Percentiles rank a stretch among this genome's conserved stretches.
These are phyloP conservation scores for Hysterium pulicare DNA, from an alignment of 2,329 filamentous ascomycete species.

Conservation along the genomic window DNA sequence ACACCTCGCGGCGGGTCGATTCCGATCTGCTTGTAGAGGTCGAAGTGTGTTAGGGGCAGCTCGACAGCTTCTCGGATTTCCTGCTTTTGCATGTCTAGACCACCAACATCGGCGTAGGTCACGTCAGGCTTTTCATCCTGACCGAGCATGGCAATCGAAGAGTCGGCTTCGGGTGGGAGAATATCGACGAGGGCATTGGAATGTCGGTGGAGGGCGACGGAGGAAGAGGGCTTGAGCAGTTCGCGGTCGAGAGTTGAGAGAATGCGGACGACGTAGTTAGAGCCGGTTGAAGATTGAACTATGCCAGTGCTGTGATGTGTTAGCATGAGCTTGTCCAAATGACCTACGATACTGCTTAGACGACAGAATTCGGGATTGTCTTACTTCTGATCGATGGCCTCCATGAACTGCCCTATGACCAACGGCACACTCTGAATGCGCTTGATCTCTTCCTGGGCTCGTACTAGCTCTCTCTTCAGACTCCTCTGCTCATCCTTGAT, in stretches of 20 bases:
- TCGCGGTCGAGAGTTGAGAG: conserved; percentile 97
- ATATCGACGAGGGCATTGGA: conserved; percentile 99
- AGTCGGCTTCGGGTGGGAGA: conserved; percentile 96
- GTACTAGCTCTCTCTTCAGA: conserved; percentile 92
- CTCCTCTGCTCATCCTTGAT: conserved; percentile 99
- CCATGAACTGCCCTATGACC: conserved; percentile 99
- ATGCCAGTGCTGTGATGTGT: conserved; percentile 74
- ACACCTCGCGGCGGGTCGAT: conserved; percentile 98
- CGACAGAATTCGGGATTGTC: conserved; percentile 21
- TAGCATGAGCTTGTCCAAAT: conserved; percentile 11
- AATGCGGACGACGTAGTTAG: conserved; percentile 98
- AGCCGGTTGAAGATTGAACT: conserved; percentile 95
- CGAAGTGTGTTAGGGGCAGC: conserved; percentile 93
- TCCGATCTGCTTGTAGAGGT: conserved; percentile 98
- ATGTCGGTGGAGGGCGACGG: conserved; percentile 94
- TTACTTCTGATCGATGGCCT: conserved; percentile 98
- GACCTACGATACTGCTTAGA: background rate
- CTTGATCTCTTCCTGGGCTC: conserved; percentile 99
- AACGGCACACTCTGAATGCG: conserved; percentile 96
- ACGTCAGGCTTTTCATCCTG: conserved; percentile 97
- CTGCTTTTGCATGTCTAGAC: conserved; percentile 99
- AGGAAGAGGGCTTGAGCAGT: conserved; percentile 95
- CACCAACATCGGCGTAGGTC: conserved; percentile 95
- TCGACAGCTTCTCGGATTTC: conserved; percentile 98
- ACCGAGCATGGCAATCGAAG: conserved; percentile 96